Conservation (phyloP, 2,329 filamentous ascomycete species). For the Drechslerella stenobrocha region DNA sequence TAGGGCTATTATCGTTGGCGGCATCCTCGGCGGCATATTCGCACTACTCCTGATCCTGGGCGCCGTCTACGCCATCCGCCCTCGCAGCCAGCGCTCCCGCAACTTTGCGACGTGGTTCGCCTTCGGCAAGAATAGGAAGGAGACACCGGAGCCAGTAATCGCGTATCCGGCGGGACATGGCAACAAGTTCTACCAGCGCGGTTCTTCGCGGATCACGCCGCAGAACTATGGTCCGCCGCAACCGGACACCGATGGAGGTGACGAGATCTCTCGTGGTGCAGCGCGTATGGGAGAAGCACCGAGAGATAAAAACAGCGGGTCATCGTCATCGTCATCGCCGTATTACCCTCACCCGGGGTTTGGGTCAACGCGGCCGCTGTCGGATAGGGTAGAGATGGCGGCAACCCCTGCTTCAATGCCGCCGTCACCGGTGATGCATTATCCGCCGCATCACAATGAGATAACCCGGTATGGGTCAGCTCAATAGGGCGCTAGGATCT, state of each 20-base stretch:
- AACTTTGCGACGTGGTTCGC: slow-evolving; percentile 38
- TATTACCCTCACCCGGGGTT: slow-evolving; percentile 30
- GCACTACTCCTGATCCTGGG: slow-evolving; percentile 25
- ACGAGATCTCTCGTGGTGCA: background rate
- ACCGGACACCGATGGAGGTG: slow-evolving; percentile 5
- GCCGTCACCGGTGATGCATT: slow-evolving; percentile 10
- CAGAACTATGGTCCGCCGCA: slow-evolving; percentile 17
- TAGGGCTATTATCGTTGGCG: slow-evolving; percentile 31
- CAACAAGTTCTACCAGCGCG: slow-evolving; percentile 24
- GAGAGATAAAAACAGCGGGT: background rate
- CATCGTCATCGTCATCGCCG: background rate
- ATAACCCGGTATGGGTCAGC: slow-evolving; percentile 28
- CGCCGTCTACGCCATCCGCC: slow-evolving; percentile 37
- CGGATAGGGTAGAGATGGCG: slow-evolving; percentile 33
- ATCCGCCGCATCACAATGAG: slow-evolving; percentile 21
- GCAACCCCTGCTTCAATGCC: background rate
- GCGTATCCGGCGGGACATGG: slow-evolving; percentile 28
- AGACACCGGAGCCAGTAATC: slow-evolving; percentile 26
- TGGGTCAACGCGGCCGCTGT: slow-evolving; percentile 16
- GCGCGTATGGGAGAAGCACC: background rate
- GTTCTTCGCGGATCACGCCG: slow-evolving; percentile 18
- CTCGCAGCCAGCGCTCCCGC: slow-evolving; percentile 32
- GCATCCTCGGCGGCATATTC: slow-evolving; percentile 33
- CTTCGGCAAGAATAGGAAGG: slow-evolving; percentile 15
- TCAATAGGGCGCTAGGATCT: slow-evolving; percentile 25